Percentiles rank a stretch among this genome's conserved stretches.
Evolutionary conservation across 495 filamentous ascomycete species (phyloP).

Genomic region (Trichoderma parareesei): DNA sequence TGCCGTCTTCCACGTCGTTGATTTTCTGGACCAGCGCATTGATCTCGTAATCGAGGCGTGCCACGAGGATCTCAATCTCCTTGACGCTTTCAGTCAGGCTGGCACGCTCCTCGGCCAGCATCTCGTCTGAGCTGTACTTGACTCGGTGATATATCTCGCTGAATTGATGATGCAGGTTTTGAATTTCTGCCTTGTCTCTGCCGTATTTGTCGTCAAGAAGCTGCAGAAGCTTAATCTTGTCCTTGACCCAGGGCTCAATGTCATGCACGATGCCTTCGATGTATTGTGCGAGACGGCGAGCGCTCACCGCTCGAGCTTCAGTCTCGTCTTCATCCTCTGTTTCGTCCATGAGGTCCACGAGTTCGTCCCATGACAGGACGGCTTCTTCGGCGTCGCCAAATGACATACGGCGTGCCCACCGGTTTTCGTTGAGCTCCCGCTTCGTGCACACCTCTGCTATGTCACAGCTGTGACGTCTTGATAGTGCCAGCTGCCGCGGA

Average conservation of each 20-base stretch:
- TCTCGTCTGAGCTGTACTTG: slow-evolving; percentile 56
- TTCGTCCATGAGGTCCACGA: slow-evolving; percentile 20
- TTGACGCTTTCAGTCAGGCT: slow-evolving; percentile 65
- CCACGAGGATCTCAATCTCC: slow-evolving; percentile 73
- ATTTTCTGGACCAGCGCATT: slow-evolving; percentile 71
- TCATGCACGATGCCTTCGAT: slow-evolving; percentile 41
- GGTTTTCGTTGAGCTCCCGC: slow-evolving; percentile 42
- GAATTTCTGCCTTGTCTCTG: slow-evolving; percentile 56
- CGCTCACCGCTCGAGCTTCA: slow-evolving; percentile 48
- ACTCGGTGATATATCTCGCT: slow-evolving; percentile 54
- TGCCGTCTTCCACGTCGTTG: slow-evolving; percentile 78
- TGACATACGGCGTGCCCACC: slow-evolving; percentile 74
- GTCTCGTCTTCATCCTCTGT: slow-evolving; percentile 36
- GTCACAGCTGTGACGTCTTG: slow-evolving; percentile 42
- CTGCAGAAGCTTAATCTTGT: slow-evolving; percentile 54
- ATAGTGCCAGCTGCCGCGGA: slow-evolving; percentile 21
- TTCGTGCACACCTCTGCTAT: slow-evolving; percentile 23
- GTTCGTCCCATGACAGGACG: slow-evolving; percentile 60
- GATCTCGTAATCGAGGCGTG: slow-evolving; percentile 93
- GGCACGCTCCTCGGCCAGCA: slow-evolving; percentile 57
- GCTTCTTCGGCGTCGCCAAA: slow-evolving; percentile 88
- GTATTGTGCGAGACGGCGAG: slow-evolving; percentile 47
- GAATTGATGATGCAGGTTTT: slow-evolving; percentile 58
- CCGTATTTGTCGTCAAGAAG: slow-evolving; percentile 52
- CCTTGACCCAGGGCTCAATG: slow-evolving; percentile 57